Conservation (phyloP, 768 basidiomycete species). For the Podaxis sp. region DNA sequence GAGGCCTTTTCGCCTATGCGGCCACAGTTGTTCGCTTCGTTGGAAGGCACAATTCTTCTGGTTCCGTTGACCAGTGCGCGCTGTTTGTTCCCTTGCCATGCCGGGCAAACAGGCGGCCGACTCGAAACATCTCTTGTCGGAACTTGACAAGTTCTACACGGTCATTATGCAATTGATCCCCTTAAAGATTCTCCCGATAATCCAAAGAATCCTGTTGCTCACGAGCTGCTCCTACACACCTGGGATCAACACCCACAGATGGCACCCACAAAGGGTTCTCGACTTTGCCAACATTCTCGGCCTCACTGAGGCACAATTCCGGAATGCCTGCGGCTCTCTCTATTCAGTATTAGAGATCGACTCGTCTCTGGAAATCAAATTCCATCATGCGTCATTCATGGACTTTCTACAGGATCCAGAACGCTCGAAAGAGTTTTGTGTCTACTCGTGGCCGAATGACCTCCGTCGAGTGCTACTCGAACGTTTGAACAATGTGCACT, state of each 20-base stretch:
- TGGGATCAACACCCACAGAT: no score
- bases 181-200: neutral
- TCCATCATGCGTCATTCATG: slow-evolving; percentile 12
- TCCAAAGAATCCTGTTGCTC: neutral
- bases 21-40: slow-evolving; percentile 11
- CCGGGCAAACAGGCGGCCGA: neutral
- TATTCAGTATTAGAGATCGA: neutral
- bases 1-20: slow-evolving; percentile 3
- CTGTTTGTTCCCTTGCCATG: neutral
- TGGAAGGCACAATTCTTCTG: slow-evolving; percentile 1
- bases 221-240: neutral
- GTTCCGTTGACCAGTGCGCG: neutral
- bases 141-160: neutral
- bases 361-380: neutral
- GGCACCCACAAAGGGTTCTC: neutral
- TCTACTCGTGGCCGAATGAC: neutral
- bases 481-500: neutral
- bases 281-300: neutral
- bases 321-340: neutral
- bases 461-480: neutral
- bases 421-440: neutral
- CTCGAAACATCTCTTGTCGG: neutral
- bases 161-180: neutral
- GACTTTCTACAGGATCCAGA: slow-evolving; percentile 8
- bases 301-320: neutral